phyloP scores from a whole-genome alignment of 768 basidiomycete genomes.

The Dacryopinax spathularia region DNA sequence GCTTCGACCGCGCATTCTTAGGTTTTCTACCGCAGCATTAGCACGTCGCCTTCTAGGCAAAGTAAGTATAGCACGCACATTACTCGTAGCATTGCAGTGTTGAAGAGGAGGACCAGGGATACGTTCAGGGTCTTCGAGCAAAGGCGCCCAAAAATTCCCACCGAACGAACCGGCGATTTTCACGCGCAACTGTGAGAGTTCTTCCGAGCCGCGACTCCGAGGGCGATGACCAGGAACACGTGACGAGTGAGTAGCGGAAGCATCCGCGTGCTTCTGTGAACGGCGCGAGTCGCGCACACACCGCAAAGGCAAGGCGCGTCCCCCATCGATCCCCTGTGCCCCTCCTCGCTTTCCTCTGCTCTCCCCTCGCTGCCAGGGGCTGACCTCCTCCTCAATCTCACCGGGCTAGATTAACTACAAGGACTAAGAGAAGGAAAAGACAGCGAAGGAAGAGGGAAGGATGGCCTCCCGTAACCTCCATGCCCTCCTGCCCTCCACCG shows the following conservation, averaged over 20 bases:
- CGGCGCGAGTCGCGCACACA: background rate
- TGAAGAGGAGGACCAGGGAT: background rate
- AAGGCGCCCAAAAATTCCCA: background rate
- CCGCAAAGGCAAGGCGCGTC: background rate
- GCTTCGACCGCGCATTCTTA: conserved; percentile 88
- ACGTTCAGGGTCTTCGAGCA: background rate
- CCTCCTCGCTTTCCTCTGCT: background rate
- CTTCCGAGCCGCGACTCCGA: background rate
- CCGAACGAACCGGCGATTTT: background rate
- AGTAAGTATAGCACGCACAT: background rate
- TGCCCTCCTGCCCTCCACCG: background rate
- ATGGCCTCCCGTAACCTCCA: background rate
- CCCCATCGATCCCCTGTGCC: background rate
- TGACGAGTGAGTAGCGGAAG: background rate
- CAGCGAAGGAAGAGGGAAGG: too few relatives aligned
- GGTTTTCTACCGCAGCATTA: conserved; percentile 48
- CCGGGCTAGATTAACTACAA: too few relatives aligned
- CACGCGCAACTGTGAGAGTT: too few relatives aligned
- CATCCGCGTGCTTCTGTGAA: background rate
- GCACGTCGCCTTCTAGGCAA: too few relatives aligned
- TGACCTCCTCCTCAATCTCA: too few relatives aligned
- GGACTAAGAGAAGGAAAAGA: too few relatives aligned
- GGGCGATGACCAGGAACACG: too few relatives aligned
- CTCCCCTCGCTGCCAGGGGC: too few relatives aligned
- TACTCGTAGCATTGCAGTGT: background rate